phyloP scores from a whole-genome alignment of 257 asterid species.

The Rubia yunnanensis region DNA sequence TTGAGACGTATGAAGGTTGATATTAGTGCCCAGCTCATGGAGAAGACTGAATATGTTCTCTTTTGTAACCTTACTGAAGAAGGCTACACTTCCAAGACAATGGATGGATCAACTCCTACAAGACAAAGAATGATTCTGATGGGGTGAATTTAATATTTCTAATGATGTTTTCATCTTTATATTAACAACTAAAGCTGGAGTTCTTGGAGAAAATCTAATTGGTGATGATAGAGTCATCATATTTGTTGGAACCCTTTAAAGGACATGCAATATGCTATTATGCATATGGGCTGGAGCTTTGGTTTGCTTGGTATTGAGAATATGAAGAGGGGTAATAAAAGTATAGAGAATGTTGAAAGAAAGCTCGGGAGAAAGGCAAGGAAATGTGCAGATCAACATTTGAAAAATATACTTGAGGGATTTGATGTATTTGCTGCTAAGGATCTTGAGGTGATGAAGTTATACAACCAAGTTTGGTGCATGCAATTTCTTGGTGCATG shows the following conservation, averaged over 20 bases:
- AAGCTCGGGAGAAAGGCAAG: too few species aligned
- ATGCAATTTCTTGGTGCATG: too few species aligned
- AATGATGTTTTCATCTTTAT: constrained; percentile 69
- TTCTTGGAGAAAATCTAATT: constrained; percentile 87
- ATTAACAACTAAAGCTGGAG: constrained; percentile 95
- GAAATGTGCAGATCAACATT: too few species aligned
- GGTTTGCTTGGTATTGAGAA: constrained; percentile 37
- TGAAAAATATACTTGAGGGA: too few species aligned
- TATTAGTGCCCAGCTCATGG: constrained; percentile 79
- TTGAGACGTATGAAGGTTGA: constrained; percentile 95
- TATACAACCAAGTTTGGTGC: too few species aligned
- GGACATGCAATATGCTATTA: too few species aligned
- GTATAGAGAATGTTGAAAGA: too few species aligned
- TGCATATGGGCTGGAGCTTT: too few species aligned
- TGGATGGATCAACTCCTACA: constrained; percentile 92
- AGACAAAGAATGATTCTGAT: constrained; percentile 87
- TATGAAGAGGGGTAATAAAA: too few species aligned
- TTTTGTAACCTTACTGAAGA: constrained; percentile 80
- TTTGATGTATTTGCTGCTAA: too few species aligned
- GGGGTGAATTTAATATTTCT: constrained; percentile 83
- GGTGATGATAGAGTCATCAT: constrained; percentile 97
- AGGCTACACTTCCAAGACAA: constrained; percentile 67
- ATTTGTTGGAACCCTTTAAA: constrained; percentile 98
- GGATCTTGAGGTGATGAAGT: too few species aligned
- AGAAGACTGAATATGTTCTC: constrained; percentile 95